phyloP scores from a whole-genome alignment of 2,329 filamentous ascomycete species.

The Parascedosporium putredinis region DNA sequence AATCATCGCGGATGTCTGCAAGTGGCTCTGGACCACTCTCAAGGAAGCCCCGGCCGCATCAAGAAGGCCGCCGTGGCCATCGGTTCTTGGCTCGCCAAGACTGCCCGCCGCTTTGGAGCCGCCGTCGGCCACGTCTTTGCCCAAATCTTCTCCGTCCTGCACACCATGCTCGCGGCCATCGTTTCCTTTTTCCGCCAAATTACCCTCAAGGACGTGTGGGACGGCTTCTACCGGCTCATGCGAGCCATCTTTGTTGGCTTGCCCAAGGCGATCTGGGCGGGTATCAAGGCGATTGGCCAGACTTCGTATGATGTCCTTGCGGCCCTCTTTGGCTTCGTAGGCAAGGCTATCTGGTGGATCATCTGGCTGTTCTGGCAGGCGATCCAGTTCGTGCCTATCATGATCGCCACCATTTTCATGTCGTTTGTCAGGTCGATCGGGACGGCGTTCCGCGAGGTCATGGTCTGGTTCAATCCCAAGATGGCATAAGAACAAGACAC shows the following conservation, averaged over 20 bases:
- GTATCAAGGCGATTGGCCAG: conserved; percentile 15
- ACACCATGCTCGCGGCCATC: conserved; percentile 24
- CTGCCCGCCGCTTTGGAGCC: conserved; percentile 16
- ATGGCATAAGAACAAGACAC: background rate
- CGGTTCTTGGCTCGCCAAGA: conserved; percentile 19
- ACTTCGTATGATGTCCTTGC: conserved; percentile 18
- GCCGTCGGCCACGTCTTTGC: conserved; percentile 17
- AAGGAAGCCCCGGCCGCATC: conserved; percentile 17
- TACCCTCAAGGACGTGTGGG: conserved; percentile 28
- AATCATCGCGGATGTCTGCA: conserved; percentile 15
- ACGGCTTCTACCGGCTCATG: conserved; percentile 22
- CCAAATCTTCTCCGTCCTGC: conserved; percentile 22
- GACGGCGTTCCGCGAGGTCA: conserved; percentile 23
- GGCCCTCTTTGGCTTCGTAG: conserved; percentile 21
- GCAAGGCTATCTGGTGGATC: conserved; percentile 18
- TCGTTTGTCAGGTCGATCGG: conserved; percentile 20
- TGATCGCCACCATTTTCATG: conserved; percentile 21
- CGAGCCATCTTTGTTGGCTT: conserved; percentile 22
- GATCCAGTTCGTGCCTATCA: conserved; percentile 22
- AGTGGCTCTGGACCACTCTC: conserved; percentile 8
- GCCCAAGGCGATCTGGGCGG: conserved; percentile 18
- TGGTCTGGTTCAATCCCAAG: conserved; percentile 28
- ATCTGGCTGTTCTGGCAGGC: conserved; percentile 18
- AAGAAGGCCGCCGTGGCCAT: conserved; percentile 12
- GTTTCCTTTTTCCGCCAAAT: conserved; percentile 23